Base-by-base conservation (phyloP, 352 stramenopile species). In the Phytophthora boehmeriae region DNA sequence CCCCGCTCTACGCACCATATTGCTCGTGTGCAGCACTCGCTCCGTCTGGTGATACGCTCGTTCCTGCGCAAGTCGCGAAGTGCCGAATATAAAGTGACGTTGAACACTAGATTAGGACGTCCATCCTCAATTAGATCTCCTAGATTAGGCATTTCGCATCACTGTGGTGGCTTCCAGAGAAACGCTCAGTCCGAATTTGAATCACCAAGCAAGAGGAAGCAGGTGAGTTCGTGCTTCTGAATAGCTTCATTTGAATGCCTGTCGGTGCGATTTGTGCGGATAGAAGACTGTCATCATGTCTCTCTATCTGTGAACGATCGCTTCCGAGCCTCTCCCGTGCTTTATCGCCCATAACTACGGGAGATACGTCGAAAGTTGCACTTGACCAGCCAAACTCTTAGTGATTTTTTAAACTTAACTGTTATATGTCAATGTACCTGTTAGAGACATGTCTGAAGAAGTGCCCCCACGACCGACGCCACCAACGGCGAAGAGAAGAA, bases 401-500 rank as follows among this genome's bases (percentile, higher is more conserved):
- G 41, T 61, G 39, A 22, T 6, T 23, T 36, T 43, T 38, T 38
- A 20, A 1, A 44, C n/a, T 11, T 19, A 22, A 17, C n/a, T 19
- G 16, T 22, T 11, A 3, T 22, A 3, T 22, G 9, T 44, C 38
- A 22, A 44, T 44, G 16, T 22, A 8, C 14, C 5, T 19, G 53
- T 34, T 51, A 54, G 34, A 30, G 71, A 23, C 49, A 90, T 91
- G 82, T 80, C 82, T 44, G 80, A 93, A 13, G 74, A 93, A 62
- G 73, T 61, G 14, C n/a, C 55, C 76, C 43, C 32, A 47, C n/a
- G 66, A 75, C 85, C 54, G 80, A 88, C 45, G 49, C 58, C 23
- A 52, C 34, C 6, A 78, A 79, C 60, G 79, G 71, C 35, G 80
- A 93, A 20, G 83, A 92, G 44, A 94, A 94, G 82, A 93, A 95